Conservation (phyloP, 2,329 filamentous ascomycete genomes). For the Dactylellina haptotyla region DNA sequence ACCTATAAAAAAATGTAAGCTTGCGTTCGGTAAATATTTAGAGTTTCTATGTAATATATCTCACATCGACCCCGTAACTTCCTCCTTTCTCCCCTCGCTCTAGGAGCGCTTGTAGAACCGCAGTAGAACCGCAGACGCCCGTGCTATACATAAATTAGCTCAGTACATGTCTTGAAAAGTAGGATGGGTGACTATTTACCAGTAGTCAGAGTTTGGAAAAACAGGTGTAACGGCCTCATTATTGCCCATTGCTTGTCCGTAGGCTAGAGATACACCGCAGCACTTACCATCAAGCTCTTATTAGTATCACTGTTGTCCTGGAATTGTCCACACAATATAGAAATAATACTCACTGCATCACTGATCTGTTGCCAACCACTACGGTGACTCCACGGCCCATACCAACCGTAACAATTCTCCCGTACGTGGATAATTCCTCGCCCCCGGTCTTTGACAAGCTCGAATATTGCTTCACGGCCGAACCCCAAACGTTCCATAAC, state of each 20-base stretch:
- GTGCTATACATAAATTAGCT: constrained; percentile 59
- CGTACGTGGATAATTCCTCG: constrained; percentile 65
- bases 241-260: constrained; percentile 64
- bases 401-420: constrained; percentile 68
- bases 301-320: not conserved
- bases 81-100: constrained; percentile 62
- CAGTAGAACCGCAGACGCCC: constrained; percentile 62
- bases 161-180: not conserved
- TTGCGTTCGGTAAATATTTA: not conserved
- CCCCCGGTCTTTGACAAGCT: constrained; percentile 62
- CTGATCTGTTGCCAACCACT: constrained; percentile 68
- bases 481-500: constrained; percentile 66
- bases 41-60: constrained; percentile 42
- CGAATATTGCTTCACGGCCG: constrained; percentile 62
- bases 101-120: constrained; percentile 63
- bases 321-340: not conserved
- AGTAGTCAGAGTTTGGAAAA: constrained; percentile 64
- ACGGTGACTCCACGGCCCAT: constrained; percentile 64
- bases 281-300: constrained; percentile 54
- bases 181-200: constrained; percentile 1
- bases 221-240: constrained; percentile 64
- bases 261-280: constrained; percentile 64
- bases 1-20: no score
- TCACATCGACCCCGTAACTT: constrained; percentile 63
- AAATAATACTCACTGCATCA: constrained; percentile 61